Evolutionary conservation across 805 yeast genomes (phyloP), one percentile per base, ranked within the genome.

Genomic region (Wickerhamiella domercqiae): DNA sequence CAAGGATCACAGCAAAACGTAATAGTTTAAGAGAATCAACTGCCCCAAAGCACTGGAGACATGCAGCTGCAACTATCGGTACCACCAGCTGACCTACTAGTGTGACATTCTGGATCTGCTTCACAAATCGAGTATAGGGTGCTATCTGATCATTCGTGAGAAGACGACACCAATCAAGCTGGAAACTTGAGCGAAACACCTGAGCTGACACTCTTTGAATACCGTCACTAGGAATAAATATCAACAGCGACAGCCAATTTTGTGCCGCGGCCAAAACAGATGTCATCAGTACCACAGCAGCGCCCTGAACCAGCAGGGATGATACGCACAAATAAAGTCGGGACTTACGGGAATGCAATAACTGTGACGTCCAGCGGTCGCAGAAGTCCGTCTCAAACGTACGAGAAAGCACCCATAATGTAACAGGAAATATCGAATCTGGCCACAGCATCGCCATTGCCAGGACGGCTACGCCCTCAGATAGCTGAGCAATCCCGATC

Each of bases 151-250:
- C 43, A 35, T 47, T 47, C n/a, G 49, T 36, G 25, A 50, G 37
- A 20, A 48, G 42, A 19, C 39, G 43, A n/a, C 47, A 40, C 54
- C 54, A 50, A 32, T 50, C 54, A 17, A 35, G 34, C 17, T 48
- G 37, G 35, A 46, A 40, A 3, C 43, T 32, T 15, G 35, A 15
- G 16, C 40, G 48, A 36, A 38, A 47, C 7, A 37, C 30, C 7
- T 20, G 17, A 5, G 14, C 21, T 13, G 31, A 16, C 7, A 18
- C 5, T 7, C 39, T 25, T 15, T 37, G 35, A 18, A n/a, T 14
- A 31, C 17, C n/a, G 25, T 25, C 5, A 21, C 36, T 34, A 25
- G 29, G 21, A 35, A 15, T 11, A 35, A 9, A 5, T 7, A 16
- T 21, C 2, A 13, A 5, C 7, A 24, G n/a, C 13, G 25, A 14